Base-by-base conservation (phyloP, 345 rosid species). In the Capsella bursapastoris region DNA sequence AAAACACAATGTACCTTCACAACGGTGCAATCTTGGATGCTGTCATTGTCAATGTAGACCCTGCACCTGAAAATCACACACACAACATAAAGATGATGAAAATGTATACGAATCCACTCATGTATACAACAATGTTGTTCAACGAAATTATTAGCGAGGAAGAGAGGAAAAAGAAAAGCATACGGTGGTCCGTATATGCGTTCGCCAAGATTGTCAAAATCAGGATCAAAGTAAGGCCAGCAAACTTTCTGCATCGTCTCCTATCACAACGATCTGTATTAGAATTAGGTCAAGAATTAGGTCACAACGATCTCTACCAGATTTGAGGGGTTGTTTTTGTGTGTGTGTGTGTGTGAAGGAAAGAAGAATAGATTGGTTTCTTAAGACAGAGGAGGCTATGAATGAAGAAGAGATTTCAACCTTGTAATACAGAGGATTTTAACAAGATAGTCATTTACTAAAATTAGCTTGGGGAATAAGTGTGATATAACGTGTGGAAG, bases 141-240 rank as follows among this genome's bases (percentile, higher is more conserved):
- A 29, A 41, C 32, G 44, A 41, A 57, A 37, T 1, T 34, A 32
- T 43, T 38, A 14, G 10, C 12, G 2, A 55, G 57, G 51, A 5
- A 6, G 2, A 31, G 6, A 57, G 8, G 8, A 37, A 7, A n/a
- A 18, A 18, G 22, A 18, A 69, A 68, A 57, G 41, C 76, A 31
- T 75, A 91, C 94, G 84, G 81, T 3, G 97, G 94, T 5, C 94
- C 90, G 1, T 83, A 80, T 40, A 91, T 77, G 67, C 92, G 87
- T 76, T 89, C 92, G 1, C 79, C 79, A 64, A 91, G 86, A 58
- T 57, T 85, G 9, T 89, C 86, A n/a, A 86, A 91, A 45, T 91
- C 94, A 8, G 97, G 97, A 83, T 91, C 97, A 45, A 87, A 91
- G 83, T 91, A 89, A 47, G 97, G 95, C 92, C 82, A 84, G 16